phyloP scores from a whole-genome alignment of 768 basidiomycete species.

The Tricholoma matsutake region DNA sequence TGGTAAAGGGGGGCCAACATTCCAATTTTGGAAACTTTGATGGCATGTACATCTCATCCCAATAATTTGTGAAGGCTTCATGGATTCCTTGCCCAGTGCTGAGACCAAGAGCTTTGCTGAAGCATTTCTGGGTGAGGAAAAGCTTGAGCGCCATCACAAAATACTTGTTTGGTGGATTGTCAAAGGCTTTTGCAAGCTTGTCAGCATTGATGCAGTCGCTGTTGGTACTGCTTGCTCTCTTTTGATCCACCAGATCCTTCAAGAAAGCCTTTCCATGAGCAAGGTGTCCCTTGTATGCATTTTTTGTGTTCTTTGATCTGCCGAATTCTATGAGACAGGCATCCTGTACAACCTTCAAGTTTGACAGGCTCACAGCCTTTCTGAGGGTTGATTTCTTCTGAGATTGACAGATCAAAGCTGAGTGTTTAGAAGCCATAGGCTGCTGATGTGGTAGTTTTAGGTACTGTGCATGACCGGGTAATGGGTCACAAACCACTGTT shows the following conservation, averaged over 20 bases:
- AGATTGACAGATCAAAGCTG: background rate
- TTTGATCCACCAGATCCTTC: too few species aligned
- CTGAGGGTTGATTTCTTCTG: background rate
- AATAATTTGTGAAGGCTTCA: background rate
- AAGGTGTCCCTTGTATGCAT: too few species aligned
- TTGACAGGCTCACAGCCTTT: background rate
- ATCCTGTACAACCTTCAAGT: too few species aligned
- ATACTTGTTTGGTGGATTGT: slow-evolving; percentile 5
- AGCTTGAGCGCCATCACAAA: background rate
- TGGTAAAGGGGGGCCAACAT: background rate
- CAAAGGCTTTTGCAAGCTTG: background rate
- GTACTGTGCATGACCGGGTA: too few species aligned
- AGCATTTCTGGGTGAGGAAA: slow-evolving; percentile 2
- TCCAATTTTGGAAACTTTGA: background rate
- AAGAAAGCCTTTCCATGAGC: too few species aligned
- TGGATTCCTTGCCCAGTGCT: slow-evolving; percentile 1
- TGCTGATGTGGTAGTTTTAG: background rate
- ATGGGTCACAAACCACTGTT: too few species aligned
- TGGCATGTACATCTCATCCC: background rate
- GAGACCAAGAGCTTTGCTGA: background rate
- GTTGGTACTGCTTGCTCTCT: background rate
- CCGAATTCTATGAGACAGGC: background rate
- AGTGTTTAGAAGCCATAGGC: background rate
- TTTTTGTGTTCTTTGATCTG: background rate
- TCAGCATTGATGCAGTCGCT: background rate